phyloP scores from a whole-genome alignment of 2,329 filamentous ascomycete species.

The Herpotrichia juniperi region DNA sequence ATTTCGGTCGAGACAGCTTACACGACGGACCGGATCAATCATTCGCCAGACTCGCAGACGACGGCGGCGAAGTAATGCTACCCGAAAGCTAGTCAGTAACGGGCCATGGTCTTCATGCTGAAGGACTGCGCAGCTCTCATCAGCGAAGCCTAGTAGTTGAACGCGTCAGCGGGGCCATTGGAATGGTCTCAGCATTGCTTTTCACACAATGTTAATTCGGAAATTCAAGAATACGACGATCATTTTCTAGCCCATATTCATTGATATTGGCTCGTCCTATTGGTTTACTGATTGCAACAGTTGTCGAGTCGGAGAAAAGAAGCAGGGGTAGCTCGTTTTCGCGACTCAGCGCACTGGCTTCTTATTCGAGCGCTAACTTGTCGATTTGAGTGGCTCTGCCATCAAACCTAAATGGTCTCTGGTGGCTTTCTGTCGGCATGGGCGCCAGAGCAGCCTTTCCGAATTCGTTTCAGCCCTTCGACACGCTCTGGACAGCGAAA shows the following conservation, averaged over 20 bases:
- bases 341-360: conserved; percentile 39
- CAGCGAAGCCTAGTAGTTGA: conserved; percentile 25
- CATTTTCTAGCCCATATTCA: conserved; percentile 37
- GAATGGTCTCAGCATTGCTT: conserved; percentile 40
- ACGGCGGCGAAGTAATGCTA: conserved; percentile 35
- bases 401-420: conserved; percentile 42
- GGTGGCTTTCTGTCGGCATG: conserved; percentile 35
- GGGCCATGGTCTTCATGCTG: conserved; percentile 22
- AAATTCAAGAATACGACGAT: conserved; percentile 47
- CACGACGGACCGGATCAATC: conserved; percentile 38
- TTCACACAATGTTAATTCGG: conserved; percentile 44
- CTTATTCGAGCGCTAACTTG: conserved; percentile 43
- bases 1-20: conserved; percentile 38
- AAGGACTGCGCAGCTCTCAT: conserved; percentile 24
- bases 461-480: conserved; percentile 42
- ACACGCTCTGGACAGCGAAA: conserved; percentile 21
- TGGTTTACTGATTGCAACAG: conserved; percentile 36
- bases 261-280: conserved; percentile 30
- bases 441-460: conserved; percentile 37
- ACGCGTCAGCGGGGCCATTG: conserved; percentile 32
- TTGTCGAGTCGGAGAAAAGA: conserved; percentile 40
- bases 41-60: conserved; percentile 35
- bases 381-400: conserved; percentile 43
- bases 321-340: conserved; percentile 35
- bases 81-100: conserved; percentile 35